phyloP scores from a whole-genome alignment of 345 rosid species.

The Euphorbia lathyris region DNA sequence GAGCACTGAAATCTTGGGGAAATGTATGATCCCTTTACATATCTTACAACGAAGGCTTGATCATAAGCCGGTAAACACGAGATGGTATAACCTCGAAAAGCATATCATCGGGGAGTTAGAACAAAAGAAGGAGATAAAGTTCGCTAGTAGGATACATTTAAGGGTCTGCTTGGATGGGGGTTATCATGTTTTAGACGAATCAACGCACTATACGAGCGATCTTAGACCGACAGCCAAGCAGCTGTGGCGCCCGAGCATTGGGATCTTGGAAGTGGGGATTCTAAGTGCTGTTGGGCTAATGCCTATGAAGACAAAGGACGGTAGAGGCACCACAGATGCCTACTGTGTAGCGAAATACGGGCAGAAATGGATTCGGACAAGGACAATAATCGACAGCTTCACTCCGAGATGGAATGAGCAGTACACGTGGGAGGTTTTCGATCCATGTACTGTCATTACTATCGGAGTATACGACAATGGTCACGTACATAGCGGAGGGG shows the following conservation, averaged over 20 bases:
- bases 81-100: slow-evolving; percentile 33
- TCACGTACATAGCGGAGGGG: slow-evolving; percentile 23
- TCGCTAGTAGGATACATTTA: slow-evolving; percentile 29
- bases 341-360: slow-evolving; percentile 34
- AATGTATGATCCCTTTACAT: slow-evolving; percentile 25
- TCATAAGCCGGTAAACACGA: slow-evolving; percentile 30
- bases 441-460: slow-evolving; percentile 33
- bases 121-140: slow-evolving; percentile 26
- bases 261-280: slow-evolving; percentile 29
- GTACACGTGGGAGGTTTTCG: slow-evolving; percentile 34
- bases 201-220: slow-evolving; percentile 32
- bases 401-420: slow-evolving; percentile 32
- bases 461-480: slow-evolving; percentile 33
- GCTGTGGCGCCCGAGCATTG: slow-evolving; percentile 34
- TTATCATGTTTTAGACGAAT: slow-evolving; percentile 34
- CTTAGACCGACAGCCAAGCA: slow-evolving; percentile 36
- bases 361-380: slow-evolving; percentile 32
- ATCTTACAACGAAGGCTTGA: slow-evolving; percentile 30
- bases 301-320: slow-evolving; percentile 29
- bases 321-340: slow-evolving; percentile 28
- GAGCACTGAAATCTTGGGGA: slow-evolving; percentile 26
- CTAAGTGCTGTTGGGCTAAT: slow-evolving; percentile 26
- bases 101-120: slow-evolving; percentile 23
- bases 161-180: slow-evolving; percentile 31
- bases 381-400: slow-evolving; percentile 30